These are phyloP conservation scores for Arabidopsis arenosa DNA, from an alignment of 345 rosid species.

Conservation along the genomic window DNA sequence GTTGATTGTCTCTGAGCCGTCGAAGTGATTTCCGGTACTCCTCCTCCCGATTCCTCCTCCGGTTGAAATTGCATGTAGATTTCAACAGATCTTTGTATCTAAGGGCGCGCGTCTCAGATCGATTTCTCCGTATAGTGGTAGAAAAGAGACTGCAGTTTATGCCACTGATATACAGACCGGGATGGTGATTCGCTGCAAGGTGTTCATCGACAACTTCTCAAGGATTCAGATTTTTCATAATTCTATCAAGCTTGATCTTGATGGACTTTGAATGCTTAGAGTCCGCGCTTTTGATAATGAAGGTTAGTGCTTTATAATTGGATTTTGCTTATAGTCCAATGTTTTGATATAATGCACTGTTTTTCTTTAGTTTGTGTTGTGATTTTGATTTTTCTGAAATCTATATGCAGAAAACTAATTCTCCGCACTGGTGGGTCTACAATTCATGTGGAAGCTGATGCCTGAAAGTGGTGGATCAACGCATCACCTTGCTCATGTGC, in stretches of 20 bases:
- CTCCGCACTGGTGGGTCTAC: slow-evolving; percentile 91
- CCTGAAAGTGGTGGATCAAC: slow-evolving; percentile 61
- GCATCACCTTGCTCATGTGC: slow-evolving; percentile 91
- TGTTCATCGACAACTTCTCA: slow-evolving; percentile 85
- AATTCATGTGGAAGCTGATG: slow-evolving; percentile 81
- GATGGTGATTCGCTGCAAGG: slow-evolving; percentile 92
- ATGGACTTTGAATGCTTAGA: slow-evolving; percentile 90
- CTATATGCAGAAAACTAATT: slow-evolving; percentile 76
- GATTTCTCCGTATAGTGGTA: slow-evolving; percentile 70
- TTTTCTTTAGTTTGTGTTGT: slow-evolving; percentile 14
- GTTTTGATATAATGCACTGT: no score
- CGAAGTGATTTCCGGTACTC: no score
- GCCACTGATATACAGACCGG: slow-evolving; percentile 83
- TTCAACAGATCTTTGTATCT: no score
- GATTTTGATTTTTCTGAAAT: slow-evolving; percentile 20
- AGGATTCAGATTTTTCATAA: slow-evolving; percentile 93
- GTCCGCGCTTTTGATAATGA: slow-evolving; percentile 87
- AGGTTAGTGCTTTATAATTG: no score
- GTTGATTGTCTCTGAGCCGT: no score
- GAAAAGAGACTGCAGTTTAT: slow-evolving; percentile 93
- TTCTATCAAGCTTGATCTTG: slow-evolving; percentile 90
- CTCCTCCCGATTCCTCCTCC: no score
- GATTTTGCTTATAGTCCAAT: no score
- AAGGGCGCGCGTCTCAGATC: slow-evolving; percentile 85
- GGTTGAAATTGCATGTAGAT: no score